phyloP scores from a whole-genome alignment of 106 monocot genomes.

The Allium fistulosum region DNA sequence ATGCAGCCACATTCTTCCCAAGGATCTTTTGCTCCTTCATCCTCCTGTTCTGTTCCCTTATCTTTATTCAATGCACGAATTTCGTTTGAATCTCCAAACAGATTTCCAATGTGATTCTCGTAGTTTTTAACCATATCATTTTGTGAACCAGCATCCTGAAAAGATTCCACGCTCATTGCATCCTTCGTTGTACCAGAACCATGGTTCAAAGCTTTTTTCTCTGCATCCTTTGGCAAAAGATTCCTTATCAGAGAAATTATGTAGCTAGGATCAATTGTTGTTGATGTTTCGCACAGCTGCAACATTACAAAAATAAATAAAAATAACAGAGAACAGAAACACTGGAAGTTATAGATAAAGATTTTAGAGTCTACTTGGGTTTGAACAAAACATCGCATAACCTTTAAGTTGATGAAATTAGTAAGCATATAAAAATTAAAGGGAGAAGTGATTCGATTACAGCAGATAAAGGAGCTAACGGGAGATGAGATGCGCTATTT shows the following conservation, averaged over 20 bases:
- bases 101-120: slow-evolving; percentile 1
- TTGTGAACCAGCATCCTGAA: slow-evolving; percentile 4
- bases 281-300: slow-evolving; percentile 50
- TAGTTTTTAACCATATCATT: slow-evolving; percentile 3
- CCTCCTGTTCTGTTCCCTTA: slow-evolving; percentile 10
- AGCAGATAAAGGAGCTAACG: slow-evolving; percentile 7
- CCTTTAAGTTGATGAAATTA: not conserved
- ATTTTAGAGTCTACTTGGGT: too few relatives aligned
- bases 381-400: not conserved
- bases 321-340: not conserved
- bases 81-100: not conserved
- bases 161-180: not conserved
- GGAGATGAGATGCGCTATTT: slow-evolving; percentile 12
- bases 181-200: slow-evolving; percentile 3
- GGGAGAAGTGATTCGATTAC: not conserved
- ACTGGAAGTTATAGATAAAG: not conserved
- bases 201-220: slow-evolving; percentile 5
- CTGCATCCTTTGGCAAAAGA: slow-evolving; percentile 47
- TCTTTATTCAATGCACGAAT: slow-evolving; percentile 1
- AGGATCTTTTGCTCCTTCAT: slow-evolving; percentile 24
- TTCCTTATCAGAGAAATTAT: slow-evolving; percentile 81
- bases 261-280: slow-evolving; percentile 94
- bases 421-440: not conserved
- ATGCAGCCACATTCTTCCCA: slow-evolving; percentile 94
- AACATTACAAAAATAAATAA: not conserved